Evolutionary conservation across 2,329 filamentous ascomycete species (phyloP).

Genomic region (Fusarium sp.): DNA sequence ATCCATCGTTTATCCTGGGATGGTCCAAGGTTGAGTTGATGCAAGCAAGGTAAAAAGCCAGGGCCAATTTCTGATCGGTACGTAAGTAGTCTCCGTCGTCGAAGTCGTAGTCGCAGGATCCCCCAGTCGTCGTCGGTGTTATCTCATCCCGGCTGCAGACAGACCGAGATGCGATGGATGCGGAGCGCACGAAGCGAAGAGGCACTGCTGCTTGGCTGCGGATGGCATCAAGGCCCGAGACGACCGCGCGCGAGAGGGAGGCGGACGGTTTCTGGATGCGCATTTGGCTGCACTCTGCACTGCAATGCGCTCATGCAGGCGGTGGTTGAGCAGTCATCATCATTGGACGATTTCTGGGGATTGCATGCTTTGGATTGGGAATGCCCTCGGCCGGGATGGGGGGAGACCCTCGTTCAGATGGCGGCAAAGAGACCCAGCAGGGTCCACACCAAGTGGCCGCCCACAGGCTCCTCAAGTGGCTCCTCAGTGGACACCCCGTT

Average conservation of each 20-base stretch:
- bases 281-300: slow-evolving; percentile 1
- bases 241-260: slow-evolving; percentile 1
- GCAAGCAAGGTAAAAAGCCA: slow-evolving; percentile 35
- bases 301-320: slow-evolving; percentile 32
- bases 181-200: slow-evolving; percentile 3
- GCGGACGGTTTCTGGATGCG: slow-evolving; percentile 7
- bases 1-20: slow-evolving; percentile 14
- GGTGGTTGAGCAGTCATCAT: slow-evolving; percentile 36
- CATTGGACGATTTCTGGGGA: slow-evolving; percentile 37
- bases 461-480: slow-evolving; percentile 22
- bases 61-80: slow-evolving; percentile 29
- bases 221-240: background rate
- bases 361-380: slow-evolving; percentile 11
- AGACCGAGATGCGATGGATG: slow-evolving; percentile 12
- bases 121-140: slow-evolving; percentile 20
- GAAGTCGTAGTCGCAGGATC: slow-evolving; percentile 15
- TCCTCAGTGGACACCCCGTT: slow-evolving; percentile 29
- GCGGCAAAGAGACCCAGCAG: slow-evolving; percentile 38
- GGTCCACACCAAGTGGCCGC: slow-evolving; percentile 22
- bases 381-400: slow-evolving; percentile 26
- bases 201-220: background rate
- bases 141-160: slow-evolving; percentile 21
- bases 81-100: slow-evolving; percentile 24
- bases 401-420: slow-evolving; percentile 35
- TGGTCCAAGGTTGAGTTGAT: slow-evolving; percentile 22